Percentiles rank a stretch among this genome's conserved stretches.
Evolutionary conservation across 208 protist species (phyloP).

Genomic region (Trypanosoma melophagium): DNA sequence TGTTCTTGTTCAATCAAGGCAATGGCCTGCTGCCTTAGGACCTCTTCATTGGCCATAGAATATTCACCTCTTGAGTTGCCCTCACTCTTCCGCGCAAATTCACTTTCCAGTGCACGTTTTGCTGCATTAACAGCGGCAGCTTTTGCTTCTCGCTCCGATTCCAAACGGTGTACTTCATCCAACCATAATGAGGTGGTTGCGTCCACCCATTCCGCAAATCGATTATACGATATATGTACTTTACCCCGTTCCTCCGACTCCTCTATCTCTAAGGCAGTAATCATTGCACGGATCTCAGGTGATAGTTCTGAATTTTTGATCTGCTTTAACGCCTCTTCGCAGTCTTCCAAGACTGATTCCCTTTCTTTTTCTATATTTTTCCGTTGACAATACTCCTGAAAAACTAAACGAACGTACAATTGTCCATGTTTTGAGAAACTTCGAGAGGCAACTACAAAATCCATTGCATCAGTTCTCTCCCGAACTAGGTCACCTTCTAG

Average conservation of each 20-base stretch:
- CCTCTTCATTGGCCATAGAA: background rate
- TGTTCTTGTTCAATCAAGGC: conserved; percentile 75
- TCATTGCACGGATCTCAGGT: conserved; percentile 34
- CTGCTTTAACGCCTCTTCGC: conserved; percentile 23
- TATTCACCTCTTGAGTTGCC: background rate
- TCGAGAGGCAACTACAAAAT: conserved; percentile 12
- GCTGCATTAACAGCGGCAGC: conserved; percentile 53
- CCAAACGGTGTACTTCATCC: conserved; percentile 36
- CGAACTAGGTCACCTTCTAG: background rate
- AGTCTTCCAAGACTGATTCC: conserved; percentile 18
- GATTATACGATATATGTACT: conserved; percentile 34
- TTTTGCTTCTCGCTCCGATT: conserved; percentile 36
- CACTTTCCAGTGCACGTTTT: conserved; percentile 53
- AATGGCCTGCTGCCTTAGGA: conserved; percentile 65
- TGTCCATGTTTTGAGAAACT: conserved; percentile 26
- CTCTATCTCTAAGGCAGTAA: conserved; percentile 26
- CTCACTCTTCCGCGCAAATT: conserved; percentile 35
- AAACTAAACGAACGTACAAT: conserved; percentile 57
- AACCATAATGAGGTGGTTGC: conserved; percentile 65
- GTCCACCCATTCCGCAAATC: conserved; percentile 61
- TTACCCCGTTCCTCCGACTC: conserved; percentile 38
- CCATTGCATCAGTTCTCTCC: background rate
- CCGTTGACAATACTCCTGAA: conserved; percentile 77
- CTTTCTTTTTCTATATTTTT: conserved; percentile 58
- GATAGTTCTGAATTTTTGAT: conserved; percentile 42